Base-by-base conservation (phyloP, 768 basidiomycete genomes). In the Collybia sp. region DNA sequence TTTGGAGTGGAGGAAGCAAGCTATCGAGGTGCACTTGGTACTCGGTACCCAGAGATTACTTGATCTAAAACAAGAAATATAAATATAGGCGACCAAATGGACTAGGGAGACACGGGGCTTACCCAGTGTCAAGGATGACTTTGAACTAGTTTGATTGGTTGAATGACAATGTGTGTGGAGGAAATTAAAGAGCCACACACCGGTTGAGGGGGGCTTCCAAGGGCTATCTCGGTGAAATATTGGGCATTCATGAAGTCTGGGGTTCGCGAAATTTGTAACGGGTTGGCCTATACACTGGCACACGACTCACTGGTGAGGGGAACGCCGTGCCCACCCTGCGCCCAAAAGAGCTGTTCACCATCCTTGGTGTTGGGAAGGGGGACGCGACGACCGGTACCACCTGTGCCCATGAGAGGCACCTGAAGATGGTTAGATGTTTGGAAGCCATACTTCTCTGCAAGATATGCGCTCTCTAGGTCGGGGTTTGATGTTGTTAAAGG, bases 221-320 rank as follows among this genome's bases (percentile, higher is more conserved):
- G 63, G 1, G 72, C 60, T 49, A 98, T 95, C 51, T 93, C 88
- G 15, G 93, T 78, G 62, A 79, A 99, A 69, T 99, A 98, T 65
- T 99, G 94, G 31, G 96, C 94, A 63, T 98, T 98, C 83, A 94
- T 83, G 70, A 91, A 98, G 74, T 97, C 94, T 96, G 46, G 13
- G 16, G 44, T 37, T 16, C 44, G 43, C 16, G 4, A 30, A 46
- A 45, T 52, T 39, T 40, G 46, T 53, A 34, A 50, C 19, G n/a
- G 34, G 12, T 36, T 30, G n/a, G n/a, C n/a, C n/a, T 41, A 46
- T 9, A 33, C 35, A 36, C 0, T n/a, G 20, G 19, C 30, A 17
- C 38, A 30, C 5, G 54, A 35, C 30, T n/a, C 58, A 95, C 95
- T 96, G 58, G 76, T 85, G 38, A 99, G 75, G 51, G 96, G 95